Base-by-base conservation (phyloP, 129 eudicot genomes). In the Silybum marianum region DNA sequence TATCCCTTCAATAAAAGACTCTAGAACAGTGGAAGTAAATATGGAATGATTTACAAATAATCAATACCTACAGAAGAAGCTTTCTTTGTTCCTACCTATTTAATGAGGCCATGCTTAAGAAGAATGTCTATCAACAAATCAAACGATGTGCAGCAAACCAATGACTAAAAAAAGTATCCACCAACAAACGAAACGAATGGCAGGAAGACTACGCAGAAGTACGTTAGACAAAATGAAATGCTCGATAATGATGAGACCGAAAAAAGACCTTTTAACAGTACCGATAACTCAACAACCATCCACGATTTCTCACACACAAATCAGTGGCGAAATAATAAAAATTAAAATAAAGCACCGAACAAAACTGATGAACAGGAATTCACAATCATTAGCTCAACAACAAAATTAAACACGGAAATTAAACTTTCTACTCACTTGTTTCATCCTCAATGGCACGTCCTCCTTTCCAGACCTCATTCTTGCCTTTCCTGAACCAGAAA, bases 381-480 rank as follows among this genome's bases (percentile, higher is more conserved):
- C 32, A 24, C 13, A 72, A 39, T 34, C n/a, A 80, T n/a, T 25
- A 4, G 25, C 74, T 3, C 77, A 38, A 71, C 26, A 30, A 72
- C 73, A 44, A 40, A 70, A 63, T 22, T 22, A 7, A 78, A 63
- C 32, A 42, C 62, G 3, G 9, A 78, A 78, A 58, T 54, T 40
- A 16, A 30, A 78, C 73, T 72, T 83, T 23, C 24, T 36, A 84
- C 87, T 79, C 65, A 84, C 87, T n/a, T 84, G 25, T 70, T 40
- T 38, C 62, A 13, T 7, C 51, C 81, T 74, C 67, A 76, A 34
- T 32, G 72, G 39, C 23, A 36, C 69, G 3, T 84, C 87, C 76
- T 84, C 84, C 73, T 9, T 79, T 48, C 23, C 80, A 34, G 84
- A 2, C 87, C 76, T 70, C 84, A 79, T 74, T 67, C 39, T 75